Evolutionary conservation across 2,329 filamentous ascomycete species (phyloP).

Genomic region (Nigrograna mackinnonii): DNA sequence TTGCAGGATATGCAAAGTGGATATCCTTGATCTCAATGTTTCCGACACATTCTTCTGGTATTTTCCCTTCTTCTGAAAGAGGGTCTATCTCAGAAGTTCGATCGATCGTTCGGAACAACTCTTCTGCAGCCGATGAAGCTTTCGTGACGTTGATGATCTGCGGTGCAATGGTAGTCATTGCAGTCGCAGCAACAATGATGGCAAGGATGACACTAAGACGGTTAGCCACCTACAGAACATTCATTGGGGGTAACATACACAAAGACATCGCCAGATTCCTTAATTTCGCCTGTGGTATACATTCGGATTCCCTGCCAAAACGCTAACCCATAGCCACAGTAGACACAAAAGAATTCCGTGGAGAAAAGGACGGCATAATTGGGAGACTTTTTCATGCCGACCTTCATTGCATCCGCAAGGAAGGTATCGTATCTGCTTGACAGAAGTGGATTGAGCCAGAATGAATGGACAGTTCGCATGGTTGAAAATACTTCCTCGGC

Average conservation of each 20-base stretch:
- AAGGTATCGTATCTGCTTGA: slow-evolving; percentile 47
- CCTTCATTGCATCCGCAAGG: slow-evolving; percentile 46
- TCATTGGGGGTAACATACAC: too few relatives aligned
- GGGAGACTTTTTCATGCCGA: slow-evolving; percentile 49
- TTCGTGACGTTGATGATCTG: slow-evolving; percentile 74
- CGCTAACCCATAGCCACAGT: slow-evolving; percentile 50
- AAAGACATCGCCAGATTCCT: slow-evolving; percentile 28
- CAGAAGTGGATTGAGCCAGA: slow-evolving; percentile 51
- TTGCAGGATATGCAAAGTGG: slow-evolving; percentile 91
- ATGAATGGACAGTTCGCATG: slow-evolving; percentile 52
- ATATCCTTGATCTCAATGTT: slow-evolving; percentile 78
- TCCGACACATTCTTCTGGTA: slow-evolving; percentile 24
- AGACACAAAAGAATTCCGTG: slow-evolving; percentile 46
- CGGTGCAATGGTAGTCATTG: slow-evolving; percentile 84
- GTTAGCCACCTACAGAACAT: too few relatives aligned
- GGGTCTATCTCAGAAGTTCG: slow-evolving; percentile 77
- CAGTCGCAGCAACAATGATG: slow-evolving; percentile 53
- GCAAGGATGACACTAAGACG: slow-evolving; percentile 40
- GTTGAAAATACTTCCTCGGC: slow-evolving; percentile 57
- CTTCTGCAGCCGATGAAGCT: slow-evolving; percentile 35
- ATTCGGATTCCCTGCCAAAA: slow-evolving; percentile 59
- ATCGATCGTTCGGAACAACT: slow-evolving; percentile 65
- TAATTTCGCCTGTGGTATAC: slow-evolving; percentile 57
- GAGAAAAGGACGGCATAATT: slow-evolving; percentile 49
- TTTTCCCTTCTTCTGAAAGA: slow-evolving; percentile 22